A percentile compares a stretch with the other conserved stretches of the same genome.
These are phyloP conservation scores for Camellia sinensis DNA, from an alignment of 148 eudicot species.

Conservation along the genomic window DNA sequence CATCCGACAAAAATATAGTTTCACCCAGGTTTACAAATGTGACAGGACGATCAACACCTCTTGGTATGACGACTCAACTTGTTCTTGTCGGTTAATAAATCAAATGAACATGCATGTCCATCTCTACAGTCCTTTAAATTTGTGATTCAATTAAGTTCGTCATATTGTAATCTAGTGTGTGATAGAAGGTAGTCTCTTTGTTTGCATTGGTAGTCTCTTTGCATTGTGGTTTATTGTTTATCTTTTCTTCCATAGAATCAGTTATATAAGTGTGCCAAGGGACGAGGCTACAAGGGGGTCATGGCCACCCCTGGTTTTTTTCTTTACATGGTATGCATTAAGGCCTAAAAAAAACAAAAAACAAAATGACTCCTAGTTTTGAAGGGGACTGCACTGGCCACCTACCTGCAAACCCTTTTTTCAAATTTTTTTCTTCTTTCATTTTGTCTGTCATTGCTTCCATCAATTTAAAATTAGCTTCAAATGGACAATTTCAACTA, in stretches of 20 bases:
- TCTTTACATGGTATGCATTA: no score
- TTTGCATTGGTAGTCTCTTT: no score
- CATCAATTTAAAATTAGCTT: no score
- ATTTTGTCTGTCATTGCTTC: no score
- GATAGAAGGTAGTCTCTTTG: neutral
- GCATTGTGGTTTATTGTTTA: slow-evolving; percentile 1
- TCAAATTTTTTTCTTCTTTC: no score
- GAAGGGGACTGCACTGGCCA: no score
- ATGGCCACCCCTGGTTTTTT: no score
- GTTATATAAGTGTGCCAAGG: neutral
- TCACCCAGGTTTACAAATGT: slow-evolving; percentile 49
- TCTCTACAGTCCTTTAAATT: neutral
- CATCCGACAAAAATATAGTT: slow-evolving; percentile 78
- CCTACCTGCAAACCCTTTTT: no score
- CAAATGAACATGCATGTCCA: neutral
- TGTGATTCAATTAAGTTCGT: neutral
- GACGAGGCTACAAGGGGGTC: no score
- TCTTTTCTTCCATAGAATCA: neutral
- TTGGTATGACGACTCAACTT: slow-evolving; percentile 50
- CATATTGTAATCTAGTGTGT: neutral
- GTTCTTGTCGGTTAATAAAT: neutral
- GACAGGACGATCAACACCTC: slow-evolving; percentile 72
- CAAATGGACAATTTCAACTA: no score
- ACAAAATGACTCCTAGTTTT: no score
- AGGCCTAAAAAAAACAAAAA: no score